Evolutionary conservation across 2,329 filamentous ascomycete genomes (phyloP).

Genomic region (Cladosporium sp.): DNA sequence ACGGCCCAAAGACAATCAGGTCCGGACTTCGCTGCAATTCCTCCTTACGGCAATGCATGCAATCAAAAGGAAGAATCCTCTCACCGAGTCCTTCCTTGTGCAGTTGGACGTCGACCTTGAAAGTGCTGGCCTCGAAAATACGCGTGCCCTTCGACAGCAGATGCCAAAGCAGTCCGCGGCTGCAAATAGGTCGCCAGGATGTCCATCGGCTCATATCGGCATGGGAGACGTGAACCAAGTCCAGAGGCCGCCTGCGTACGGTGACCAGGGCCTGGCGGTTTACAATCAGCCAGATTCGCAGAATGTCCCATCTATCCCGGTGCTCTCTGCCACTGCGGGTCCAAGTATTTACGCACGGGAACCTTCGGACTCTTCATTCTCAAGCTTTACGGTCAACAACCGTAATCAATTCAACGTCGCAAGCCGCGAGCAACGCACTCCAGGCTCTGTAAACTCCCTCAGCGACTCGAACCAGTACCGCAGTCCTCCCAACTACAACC

Average conservation of each 20-base stretch:
- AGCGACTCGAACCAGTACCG: conserved; percentile 14
- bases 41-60: conserved; percentile 85
- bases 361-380: not conserved
- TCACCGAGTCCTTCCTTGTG: conserved; percentile 90
- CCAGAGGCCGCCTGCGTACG: conserved; percentile 12
- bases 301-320: not conserved
- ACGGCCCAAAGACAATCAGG: conserved; percentile 75
- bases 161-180: conserved; percentile 10
- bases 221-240: conserved; percentile 1
- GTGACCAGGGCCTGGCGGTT: conserved; percentile 19
- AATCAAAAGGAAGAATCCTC: conserved; percentile 76
- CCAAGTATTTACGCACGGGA: not conserved
- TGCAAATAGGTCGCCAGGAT: conserved; percentile 14
- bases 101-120: conserved; percentile 91
- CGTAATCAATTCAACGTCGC: conserved; percentile 19
- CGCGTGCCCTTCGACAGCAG: conserved; percentile 18
- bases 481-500: conserved; percentile 17
- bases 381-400: not conserved
- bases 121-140: conserved; percentile 53
- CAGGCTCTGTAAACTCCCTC: conserved; percentile 17
- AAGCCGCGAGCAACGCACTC: conserved; percentile 21
- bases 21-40: conserved; percentile 78
- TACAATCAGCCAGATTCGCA: conserved; percentile 17
- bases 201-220: conserved; percentile 15
- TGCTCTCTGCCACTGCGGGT: not conserved